Base-by-base conservation (phyloP, 495 filamentous ascomycete species). In the Aspergillus asperescens region DNA sequence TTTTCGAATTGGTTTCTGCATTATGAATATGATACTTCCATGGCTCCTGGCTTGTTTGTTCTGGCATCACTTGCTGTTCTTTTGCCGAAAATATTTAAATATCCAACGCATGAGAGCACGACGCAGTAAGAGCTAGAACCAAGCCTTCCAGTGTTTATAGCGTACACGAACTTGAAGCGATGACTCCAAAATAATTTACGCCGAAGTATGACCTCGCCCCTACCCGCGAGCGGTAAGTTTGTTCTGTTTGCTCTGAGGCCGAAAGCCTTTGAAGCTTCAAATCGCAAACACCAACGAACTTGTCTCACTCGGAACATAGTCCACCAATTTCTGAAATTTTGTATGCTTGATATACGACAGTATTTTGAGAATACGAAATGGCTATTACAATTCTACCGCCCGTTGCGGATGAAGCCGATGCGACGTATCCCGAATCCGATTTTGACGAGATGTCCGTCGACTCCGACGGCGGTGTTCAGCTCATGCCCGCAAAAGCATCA, bases 321-420 rank as follows among this genome's bases (percentile, higher is more conserved):
- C 13, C 16, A 23, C 8, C 4, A 20, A 19, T 31, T 6, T 24
- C 42, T 23, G 34, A 19, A 53, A 22, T 24, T 5, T 20, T 12
- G 45, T 12, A 32, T 29, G 13, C 15, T 10, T 13, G 2, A 20
- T 16, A 7, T 22, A 10, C 48, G 23, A 12, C 18, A 25, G 20
- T 35, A 23, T 23, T n/a, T 29, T 9, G 7, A 18, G n/a, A 27
- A 43, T 22, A 35, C n/a, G 53, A 31, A 57, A 95, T 95, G 89
- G 81, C 88, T 35, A 89, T 93, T 58, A 87, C 85, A 19, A 92
- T 93, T 56, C 71, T 82, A n/a, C 70, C 84, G 2, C 89, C 88
- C 22, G 76, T 77, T 25, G 64, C 64, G 37, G 71, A 77, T 39
- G 62, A 72, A 48, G 46, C 63, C 16, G 54, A 60, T 54, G 56